Base-by-base conservation (phyloP, 257 asterid species). In the Lithospermum erythrorhizon region DNA sequence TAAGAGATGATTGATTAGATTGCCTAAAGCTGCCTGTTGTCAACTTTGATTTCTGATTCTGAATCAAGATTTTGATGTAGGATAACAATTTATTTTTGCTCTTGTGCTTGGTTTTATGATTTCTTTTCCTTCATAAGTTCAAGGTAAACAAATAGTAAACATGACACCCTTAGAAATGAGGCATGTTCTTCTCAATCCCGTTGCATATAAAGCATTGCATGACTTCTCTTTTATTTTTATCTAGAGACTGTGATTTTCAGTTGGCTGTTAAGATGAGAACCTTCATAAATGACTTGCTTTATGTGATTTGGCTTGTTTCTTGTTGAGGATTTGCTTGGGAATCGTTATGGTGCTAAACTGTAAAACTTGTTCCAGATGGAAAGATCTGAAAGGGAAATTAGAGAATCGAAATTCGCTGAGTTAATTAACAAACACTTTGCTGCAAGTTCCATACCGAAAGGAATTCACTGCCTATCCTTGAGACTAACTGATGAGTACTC, bases 401-500 rank as follows among this genome's bases (percentile, higher is more conserved):
- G 82, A 82, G 86, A 79, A 62, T 77, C 95, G 27, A 86, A 81
- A 80, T 86, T 91, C 9, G 83, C 95, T 9, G 96, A 91, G 80
- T 74, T 91, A 60, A 84, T 78, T 76, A 88, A 88, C 69, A 88
- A 81, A 72, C 96, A 91, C 72, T 88, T 86, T 62, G 98, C 98
- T 4, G 98, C 98, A 73, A 86, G 94, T 82, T 78, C 95, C 41
- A 82, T 91, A 76, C 98, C 98, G 6, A 88, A 82, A 71, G 81
- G 90, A 79, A 84, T 93, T 79, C 85, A 93, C 72, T 89, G 97
- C 72, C 94, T 93, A 69, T 69, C 98, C 23, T 66, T 91, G 78
- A 81, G 94, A 75, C 78, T 93, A 73, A 84, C 98, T 19, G 96
- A 88, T 69, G 98, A 93, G 68, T 93, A 93, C 70, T 84, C 98